Conservation (phyloP, 352 stramenopile species). For the Globisporangium acanthophoron region DNA sequence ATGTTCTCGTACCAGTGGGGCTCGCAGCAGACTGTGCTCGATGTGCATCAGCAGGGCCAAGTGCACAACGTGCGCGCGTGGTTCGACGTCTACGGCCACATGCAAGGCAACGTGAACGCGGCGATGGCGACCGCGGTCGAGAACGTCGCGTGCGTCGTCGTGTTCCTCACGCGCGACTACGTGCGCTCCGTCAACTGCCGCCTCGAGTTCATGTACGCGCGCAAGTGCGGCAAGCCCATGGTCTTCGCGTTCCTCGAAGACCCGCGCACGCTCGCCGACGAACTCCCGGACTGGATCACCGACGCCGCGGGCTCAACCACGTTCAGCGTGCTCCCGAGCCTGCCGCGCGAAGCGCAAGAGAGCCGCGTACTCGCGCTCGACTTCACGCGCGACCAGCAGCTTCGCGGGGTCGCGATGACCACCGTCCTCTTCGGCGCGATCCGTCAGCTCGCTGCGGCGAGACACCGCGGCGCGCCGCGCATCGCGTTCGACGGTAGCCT, state of each 20-base stretch:
- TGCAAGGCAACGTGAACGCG: slow-evolving; percentile 62
- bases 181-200: slow-evolving; percentile 45
- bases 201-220: slow-evolving; percentile 53
- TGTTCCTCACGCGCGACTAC: slow-evolving; percentile 48
- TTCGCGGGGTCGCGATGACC: slow-evolving; percentile 24
- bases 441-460: slow-evolving; percentile 26
- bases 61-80: slow-evolving; percentile 35
- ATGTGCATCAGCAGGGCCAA: slow-evolving; percentile 35
- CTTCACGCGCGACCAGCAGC: slow-evolving; percentile 17
- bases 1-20: slow-evolving; percentile 66
- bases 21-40: slow-evolving; percentile 28
- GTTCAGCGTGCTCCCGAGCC: slow-evolving; percentile 34
- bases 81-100: slow-evolving; percentile 59
- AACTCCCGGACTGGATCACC: slow-evolving; percentile 33
- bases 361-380: slow-evolving; percentile 27
- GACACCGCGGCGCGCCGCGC: slow-evolving; percentile 16
- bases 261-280: slow-evolving; percentile 9
- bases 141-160: slow-evolving; percentile 47
- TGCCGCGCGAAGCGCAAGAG: slow-evolving; percentile 2
- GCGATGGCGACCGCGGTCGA: slow-evolving; percentile 54
- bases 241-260: slow-evolving; percentile 46
- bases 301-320: slow-evolving; percentile 19
- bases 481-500: slow-evolving; percentile 37
- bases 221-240: slow-evolving; percentile 29
- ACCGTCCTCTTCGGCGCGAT: slow-evolving; percentile 39